These are phyloP conservation scores for Pythium sp. DNA, from an alignment of 352 stramenopile genomes.

Conservation along the genomic window DNA sequence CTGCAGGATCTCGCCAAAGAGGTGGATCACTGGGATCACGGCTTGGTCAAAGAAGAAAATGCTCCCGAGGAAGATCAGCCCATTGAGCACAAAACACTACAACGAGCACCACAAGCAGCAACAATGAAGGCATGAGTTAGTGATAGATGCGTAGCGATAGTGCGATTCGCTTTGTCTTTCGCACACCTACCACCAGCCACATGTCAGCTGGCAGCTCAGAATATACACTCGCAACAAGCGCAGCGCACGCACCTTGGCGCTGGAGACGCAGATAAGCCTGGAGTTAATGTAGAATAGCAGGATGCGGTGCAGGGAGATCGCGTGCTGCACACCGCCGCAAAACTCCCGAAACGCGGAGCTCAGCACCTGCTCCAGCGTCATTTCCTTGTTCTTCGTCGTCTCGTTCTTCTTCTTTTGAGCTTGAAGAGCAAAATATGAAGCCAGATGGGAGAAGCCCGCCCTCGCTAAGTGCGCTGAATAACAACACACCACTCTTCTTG, in stretches of 20 bases:
- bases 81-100: constrained; percentile 87
- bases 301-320: constrained; percentile 83
- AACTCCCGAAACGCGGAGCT: constrained; percentile 77
- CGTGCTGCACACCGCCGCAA: constrained; percentile 83
- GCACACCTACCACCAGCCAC: no score
- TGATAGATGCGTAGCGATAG: not conserved
- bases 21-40: constrained; percentile 85
- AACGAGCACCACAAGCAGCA: not conserved
- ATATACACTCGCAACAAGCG: not conserved
- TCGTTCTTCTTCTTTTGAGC: not conserved
- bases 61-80: constrained; percentile 85
- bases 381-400: not conserved
- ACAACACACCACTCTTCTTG: no score
- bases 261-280: constrained; percentile 79
- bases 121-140: not conserved
- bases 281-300: constrained; percentile 86
- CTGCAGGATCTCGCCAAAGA: constrained; percentile 84
- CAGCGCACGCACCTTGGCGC: constrained; percentile 51
- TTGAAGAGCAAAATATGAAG: not conserved
- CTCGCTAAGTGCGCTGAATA: no score
- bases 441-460: not conserved
- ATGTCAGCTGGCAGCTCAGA: not conserved
- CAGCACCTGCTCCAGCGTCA: constrained; percentile 42
- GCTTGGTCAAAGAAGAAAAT: constrained; percentile 88
- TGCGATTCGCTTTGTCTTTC: no score